These are phyloP conservation scores for Cinnamomum chago DNA, from an alignment of 164 flowering plant genomes.

Conservation along the genomic window DNA sequence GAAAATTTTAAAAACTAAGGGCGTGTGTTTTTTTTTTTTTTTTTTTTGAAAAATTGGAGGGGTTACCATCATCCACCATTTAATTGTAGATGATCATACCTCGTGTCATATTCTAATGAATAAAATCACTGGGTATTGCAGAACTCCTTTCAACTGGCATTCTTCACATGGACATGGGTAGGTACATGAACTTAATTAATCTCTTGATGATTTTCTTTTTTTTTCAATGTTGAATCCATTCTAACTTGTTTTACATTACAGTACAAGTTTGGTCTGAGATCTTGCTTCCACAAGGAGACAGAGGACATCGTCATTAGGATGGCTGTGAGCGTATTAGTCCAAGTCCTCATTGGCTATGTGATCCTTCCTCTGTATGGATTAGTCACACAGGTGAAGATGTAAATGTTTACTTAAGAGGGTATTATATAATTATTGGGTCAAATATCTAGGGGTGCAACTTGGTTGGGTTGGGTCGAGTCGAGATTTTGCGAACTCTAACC, in stretches of 20 bases:
- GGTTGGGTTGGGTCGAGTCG: neutral
- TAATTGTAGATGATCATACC: neutral
- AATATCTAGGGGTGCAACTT: neutral
- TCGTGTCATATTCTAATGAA: neutral
- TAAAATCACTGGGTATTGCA: conserved; percentile 24
- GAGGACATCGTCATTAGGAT: conserved; percentile 46
- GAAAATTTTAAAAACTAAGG: too few relatives aligned
- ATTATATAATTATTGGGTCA: neutral
- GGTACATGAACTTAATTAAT: conserved; percentile 2
- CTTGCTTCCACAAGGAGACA: conserved; percentile 48
- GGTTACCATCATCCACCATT: too few relatives aligned
- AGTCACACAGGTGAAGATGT: conserved; percentile 62
- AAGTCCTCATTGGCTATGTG: conserved; percentile 61
- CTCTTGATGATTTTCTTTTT: neutral
- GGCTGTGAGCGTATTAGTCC: conserved; percentile 43
- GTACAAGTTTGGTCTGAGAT: conserved; percentile 53
- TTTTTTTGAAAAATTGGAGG: too few relatives aligned
- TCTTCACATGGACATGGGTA: conserved; percentile 74
- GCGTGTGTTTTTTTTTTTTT: too few relatives aligned
- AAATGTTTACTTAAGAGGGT: neutral
- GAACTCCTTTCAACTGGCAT: conserved; percentile 74
- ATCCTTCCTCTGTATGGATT: conserved; percentile 67
- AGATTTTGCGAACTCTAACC: too few relatives aligned
- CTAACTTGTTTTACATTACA: conserved; percentile 19
- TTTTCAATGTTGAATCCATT: neutral